Conservation (phyloP, 306 rosid species). For the Spatholobus suberectus region DNA sequence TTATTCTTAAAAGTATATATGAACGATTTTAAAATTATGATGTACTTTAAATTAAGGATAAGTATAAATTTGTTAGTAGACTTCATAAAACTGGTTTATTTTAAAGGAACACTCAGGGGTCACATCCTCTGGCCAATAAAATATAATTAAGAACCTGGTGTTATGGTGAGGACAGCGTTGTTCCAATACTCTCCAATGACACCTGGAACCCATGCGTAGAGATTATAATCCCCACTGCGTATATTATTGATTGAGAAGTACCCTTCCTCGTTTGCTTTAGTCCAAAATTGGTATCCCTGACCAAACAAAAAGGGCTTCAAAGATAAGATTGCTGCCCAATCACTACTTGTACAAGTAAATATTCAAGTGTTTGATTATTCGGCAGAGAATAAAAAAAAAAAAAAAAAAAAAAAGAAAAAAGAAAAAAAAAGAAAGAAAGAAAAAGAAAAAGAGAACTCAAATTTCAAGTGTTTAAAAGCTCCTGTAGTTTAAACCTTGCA, state of each 20-base stretch:
- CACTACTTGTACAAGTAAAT: background rate
- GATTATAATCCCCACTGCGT: slow-evolving; percentile 63
- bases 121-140: background rate
- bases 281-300: slow-evolving; percentile 96
- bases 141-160: slow-evolving; percentile 54
- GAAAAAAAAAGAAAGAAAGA: too few relatives aligned
- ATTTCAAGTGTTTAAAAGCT: too few relatives aligned
- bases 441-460: background rate
- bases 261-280: slow-evolving; percentile 59
- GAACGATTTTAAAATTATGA: background rate
- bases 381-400: background rate
- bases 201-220: slow-evolving; percentile 82
- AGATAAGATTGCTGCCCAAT: slow-evolving; percentile 1
- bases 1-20: background rate
- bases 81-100: background rate
- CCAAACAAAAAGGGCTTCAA: background rate
- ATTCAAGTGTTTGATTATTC: background rate
- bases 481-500: slow-evolving; percentile 58
- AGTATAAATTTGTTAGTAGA: background rate
- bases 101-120: background rate
- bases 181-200: slow-evolving; percentile 71
- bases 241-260: slow-evolving; percentile 58
- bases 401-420: too few relatives aligned
- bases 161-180: slow-evolving; percentile 49
- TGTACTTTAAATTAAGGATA: background rate